Evolutionary conservation across 805 yeast species (phyloP), one percentile per base, ranked within the genome.

Genomic region (Wickerhamomyces mucosus): DNA sequence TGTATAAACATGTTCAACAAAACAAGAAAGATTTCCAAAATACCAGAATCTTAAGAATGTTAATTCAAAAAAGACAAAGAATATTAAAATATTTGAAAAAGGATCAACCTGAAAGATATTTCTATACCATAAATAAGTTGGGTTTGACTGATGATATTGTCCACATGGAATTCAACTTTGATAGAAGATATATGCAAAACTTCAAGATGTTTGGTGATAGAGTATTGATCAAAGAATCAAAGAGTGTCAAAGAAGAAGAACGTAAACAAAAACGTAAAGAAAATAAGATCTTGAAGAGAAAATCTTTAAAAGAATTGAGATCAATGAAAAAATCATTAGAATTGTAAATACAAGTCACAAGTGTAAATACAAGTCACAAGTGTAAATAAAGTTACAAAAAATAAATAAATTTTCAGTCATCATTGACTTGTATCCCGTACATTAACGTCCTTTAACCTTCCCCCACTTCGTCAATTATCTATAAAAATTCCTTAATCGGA

Each of bases 11-110:
- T 50, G 68, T 81, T 34, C 65, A 68, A 41, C 65, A 71, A 31
- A 65, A 76, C 51, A 78, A 75, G 42, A 80, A 86, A 53, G 97
- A 89, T 59, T 63, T 69, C 43, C 64, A 67, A 26, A 77, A 77
- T 44, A 74, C 76, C 34, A 77, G 92, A 49, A 57, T 64, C 23
- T 73, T 86, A 29, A 76, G 95, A 56, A 78, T 79, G 66, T 53
- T 82, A 51, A 95, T 88, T 16, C 97, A 89, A 57, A 76, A 79
- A 46, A 78, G 98, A 61, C 96, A 88, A 58, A 71, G 72, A 45
- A 70, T 81, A 25, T 66, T 89, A 46, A 75, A 76, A 57, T 92
- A 89, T 53, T 67, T 92, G 58, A 86, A 86, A 56, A 72, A 70
- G 50, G 80, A 73, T 50, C 62, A 84, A 41, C 85, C 96, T 12